Evolutionary conservation across 495 filamentous ascomycete genomes (phyloP).

Genomic region (Hyaloscypha variabilis): DNA sequence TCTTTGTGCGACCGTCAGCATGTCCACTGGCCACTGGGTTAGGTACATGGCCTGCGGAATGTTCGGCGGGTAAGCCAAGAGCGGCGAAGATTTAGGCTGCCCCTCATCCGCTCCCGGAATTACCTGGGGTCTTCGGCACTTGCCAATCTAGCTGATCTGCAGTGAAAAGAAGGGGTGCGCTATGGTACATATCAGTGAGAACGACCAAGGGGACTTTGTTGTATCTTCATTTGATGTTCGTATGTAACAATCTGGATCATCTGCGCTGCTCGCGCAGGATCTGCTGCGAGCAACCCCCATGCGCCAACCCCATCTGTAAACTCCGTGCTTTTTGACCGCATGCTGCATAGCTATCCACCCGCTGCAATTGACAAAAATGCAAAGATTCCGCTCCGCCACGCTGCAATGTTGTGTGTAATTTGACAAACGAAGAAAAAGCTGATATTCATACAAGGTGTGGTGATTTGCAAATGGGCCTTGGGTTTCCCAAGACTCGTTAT

Average conservation of each 20-base stretch:
- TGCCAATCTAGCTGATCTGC: too few relatives aligned
- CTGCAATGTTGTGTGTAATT: neutral
- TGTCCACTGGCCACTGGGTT: too few relatives aligned
- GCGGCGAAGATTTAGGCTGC: too few relatives aligned
- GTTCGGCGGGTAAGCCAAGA: too few relatives aligned
- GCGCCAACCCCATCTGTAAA: neutral
- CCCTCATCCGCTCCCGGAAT: too few relatives aligned
- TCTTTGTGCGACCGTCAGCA: too few relatives aligned
- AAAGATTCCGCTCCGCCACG: neutral
- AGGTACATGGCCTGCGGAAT: too few relatives aligned
- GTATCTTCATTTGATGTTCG: constrained; percentile 14
- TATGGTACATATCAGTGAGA: too few relatives aligned
- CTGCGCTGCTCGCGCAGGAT: constrained; percentile 7
- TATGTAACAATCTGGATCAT: constrained; percentile 8
- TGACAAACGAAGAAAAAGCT: constrained; percentile 6
- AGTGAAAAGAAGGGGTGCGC: too few relatives aligned
- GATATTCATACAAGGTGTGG: constrained; percentile 21
- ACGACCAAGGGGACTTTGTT: too few relatives aligned
- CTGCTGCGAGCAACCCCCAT: neutral
- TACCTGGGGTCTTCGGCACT: too few relatives aligned
- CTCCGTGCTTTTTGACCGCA: constrained; percentile 3
- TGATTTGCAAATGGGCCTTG: neutral
- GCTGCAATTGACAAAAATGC: neutral
- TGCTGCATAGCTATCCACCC: neutral
- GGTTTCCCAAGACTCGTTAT: neutral